phyloP scores from a whole-genome alignment of 2,329 filamentous ascomycete species.

The Alternaria infectoria region DNA sequence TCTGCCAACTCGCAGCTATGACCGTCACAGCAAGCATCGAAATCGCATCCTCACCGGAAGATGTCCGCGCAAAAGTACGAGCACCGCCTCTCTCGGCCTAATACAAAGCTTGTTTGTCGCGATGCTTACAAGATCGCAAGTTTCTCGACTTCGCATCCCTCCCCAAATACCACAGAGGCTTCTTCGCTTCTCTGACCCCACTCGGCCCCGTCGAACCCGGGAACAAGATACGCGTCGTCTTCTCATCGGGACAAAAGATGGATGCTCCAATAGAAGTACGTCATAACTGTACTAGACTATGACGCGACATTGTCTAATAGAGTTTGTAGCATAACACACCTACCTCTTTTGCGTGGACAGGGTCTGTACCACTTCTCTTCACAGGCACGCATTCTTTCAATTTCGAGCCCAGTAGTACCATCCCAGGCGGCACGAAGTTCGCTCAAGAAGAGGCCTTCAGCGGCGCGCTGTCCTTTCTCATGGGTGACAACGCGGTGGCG shows the following conservation, averaged over 20 bases:
- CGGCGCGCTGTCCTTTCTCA: slow-evolving; percentile 20
- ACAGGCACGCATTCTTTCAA: slow-evolving; percentile 23
- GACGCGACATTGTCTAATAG: background rate
- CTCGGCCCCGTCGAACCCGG: slow-evolving; percentile 11
- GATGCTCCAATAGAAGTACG: slow-evolving; percentile 11
- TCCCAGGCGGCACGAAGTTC: slow-evolving; percentile 23
- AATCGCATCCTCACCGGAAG: slow-evolving; percentile 20
- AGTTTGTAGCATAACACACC: slow-evolving; percentile 16
- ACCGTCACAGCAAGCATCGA: slow-evolving; percentile 18
- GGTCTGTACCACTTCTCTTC: slow-evolving; percentile 20
- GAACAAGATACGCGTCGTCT: slow-evolving; percentile 18
- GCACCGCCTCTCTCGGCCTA: background rate
- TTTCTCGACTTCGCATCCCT: slow-evolving; percentile 22
- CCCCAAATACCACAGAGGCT: slow-evolving; percentile 12
- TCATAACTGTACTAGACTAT: background rate
- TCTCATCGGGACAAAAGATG: slow-evolving; percentile 12
- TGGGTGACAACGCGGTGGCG: slow-evolving; percentile 18
- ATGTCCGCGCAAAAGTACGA: slow-evolving; percentile 20
- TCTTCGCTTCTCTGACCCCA: slow-evolving; percentile 25
- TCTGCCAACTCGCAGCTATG: slow-evolving; percentile 7
- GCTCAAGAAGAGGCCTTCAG: slow-evolving; percentile 26
- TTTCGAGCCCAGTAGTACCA: slow-evolving; percentile 13
- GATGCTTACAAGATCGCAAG: background rate
- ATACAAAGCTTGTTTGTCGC: background rate
- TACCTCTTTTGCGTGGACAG: slow-evolving; percentile 16